Percentiles rank a stretch among this genome's conserved stretches.
Conservation (phyloP, 108 stramenopile species). For the Cyclotella choctawhatcheeana region DNA sequence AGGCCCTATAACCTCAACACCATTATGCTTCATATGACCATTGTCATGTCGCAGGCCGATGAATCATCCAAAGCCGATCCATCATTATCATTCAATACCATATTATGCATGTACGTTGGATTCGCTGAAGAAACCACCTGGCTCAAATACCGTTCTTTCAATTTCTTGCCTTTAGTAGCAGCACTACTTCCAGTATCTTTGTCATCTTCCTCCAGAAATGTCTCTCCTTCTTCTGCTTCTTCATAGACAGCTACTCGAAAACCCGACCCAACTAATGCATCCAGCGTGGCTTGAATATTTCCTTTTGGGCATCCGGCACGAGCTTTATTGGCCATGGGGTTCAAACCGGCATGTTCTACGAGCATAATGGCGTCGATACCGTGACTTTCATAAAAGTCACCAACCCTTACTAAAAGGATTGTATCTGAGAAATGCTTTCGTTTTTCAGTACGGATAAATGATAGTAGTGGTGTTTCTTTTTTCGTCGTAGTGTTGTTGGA, state of each 20-base stretch:
- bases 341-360: slow-evolving; percentile 94
- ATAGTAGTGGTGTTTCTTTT: slow-evolving; percentile 57
- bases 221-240: slow-evolving; percentile 38
- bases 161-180: slow-evolving; percentile 16
- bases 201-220: slow-evolving; percentile 18
- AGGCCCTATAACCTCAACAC: too few relatives aligned
- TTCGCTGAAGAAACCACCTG: slow-evolving; percentile 92
- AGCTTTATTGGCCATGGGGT: slow-evolving; percentile 93
- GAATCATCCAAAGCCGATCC: slow-evolving; percentile 35
- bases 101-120: slow-evolving; percentile 92
- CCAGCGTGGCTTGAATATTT: slow-evolving; percentile 92
- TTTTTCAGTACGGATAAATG: slow-evolving; percentile 73
- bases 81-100: slow-evolving; percentile 59
- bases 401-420: slow-evolving; percentile 84
- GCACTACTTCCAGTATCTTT: slow-evolving; percentile 6
- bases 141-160: slow-evolving; percentile 77
- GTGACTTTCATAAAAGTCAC: slow-evolving; percentile 97
- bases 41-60: background rate
- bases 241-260: slow-evolving; percentile 94
- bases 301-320: slow-evolving; percentile 92
- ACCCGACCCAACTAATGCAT: slow-evolving; percentile 82
- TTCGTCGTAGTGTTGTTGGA: background rate
- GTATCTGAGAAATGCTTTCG: slow-evolving; percentile 51
- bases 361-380: slow-evolving; percentile 95
- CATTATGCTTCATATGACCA: slow-evolving; percentile 25